Evolutionary conservation across 495 filamentous ascomycete species (phyloP).

Genomic region (Stereocaulon alpinum): DNA sequence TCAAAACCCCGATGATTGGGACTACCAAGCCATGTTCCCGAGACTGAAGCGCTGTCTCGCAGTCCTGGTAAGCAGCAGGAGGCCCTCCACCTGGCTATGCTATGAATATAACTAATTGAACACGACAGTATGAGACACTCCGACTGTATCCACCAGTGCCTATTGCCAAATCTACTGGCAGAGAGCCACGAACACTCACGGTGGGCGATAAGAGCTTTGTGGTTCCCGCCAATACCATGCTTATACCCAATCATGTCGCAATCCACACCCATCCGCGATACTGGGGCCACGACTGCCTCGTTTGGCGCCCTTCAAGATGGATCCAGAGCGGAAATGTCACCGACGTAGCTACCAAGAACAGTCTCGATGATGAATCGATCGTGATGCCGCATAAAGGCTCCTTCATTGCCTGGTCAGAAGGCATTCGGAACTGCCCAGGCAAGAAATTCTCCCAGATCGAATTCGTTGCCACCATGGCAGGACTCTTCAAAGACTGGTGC

Average conservation of each 20-base stretch:
- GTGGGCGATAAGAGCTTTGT: background rate
- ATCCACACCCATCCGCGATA: constrained; percentile 34
- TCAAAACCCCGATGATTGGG: background rate
- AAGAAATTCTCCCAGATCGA: constrained; percentile 65
- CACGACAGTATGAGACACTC: background rate
- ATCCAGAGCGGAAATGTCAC: background rate
- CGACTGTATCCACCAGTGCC: background rate
- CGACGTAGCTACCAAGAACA: background rate
- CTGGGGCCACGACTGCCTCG: constrained; percentile 32
- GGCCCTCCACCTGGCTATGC: no score
- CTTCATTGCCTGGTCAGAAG: constrained; percentile 47
- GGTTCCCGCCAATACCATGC: constrained; percentile 25
- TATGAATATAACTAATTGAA: no score
- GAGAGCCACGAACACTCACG: background rate
- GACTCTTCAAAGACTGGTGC: background rate
- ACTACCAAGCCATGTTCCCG: background rate
- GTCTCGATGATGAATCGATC: background rate
- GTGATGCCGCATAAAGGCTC: background rate
- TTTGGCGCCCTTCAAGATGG: constrained; percentile 29
- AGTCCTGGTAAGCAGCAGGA: background rate
- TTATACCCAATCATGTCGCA: constrained; percentile 30
- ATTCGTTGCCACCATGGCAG: constrained; percentile 50
- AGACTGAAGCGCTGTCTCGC: background rate
- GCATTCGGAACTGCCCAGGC: constrained; percentile 59
- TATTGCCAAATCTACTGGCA: background rate